Evolutionary conservation across 345 rosid genomes (phyloP).

Genomic region (Laguncularia racemosa): DNA sequence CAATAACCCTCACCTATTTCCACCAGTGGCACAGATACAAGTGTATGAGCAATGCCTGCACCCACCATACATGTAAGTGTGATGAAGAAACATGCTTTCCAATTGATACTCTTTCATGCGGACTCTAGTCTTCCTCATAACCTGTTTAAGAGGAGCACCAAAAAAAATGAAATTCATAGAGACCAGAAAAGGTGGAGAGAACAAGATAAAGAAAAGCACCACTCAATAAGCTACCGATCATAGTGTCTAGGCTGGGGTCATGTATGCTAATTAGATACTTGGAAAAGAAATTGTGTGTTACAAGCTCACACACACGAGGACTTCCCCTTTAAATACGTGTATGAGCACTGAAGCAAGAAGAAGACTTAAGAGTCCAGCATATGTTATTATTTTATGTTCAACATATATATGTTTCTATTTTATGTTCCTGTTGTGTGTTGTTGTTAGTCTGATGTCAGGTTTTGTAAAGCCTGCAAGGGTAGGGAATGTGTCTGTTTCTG

Average conservation of each 20-base stretch:
- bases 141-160: slow-evolving; percentile 28
- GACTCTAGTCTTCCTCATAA: slow-evolving; percentile 58
- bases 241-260: neutral
- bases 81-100: slow-evolving; percentile 94
- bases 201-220: neutral
- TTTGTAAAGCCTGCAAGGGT: no score
- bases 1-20: slow-evolving; percentile 46
- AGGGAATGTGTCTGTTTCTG: no score
- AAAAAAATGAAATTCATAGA: neutral
- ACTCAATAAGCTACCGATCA: neutral
- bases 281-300: no score
- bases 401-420: no score
- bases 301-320: no score
- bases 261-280: no score
- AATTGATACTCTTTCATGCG: slow-evolving; percentile 89
- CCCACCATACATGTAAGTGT: slow-evolving; percentile 88
- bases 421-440: no score
- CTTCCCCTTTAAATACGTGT: no score
- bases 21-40: slow-evolving; percentile 95
- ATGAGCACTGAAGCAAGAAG: no score
- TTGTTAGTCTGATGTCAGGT: no score
- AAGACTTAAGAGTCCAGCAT: no score
- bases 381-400: no score
- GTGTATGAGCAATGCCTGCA: slow-evolving; percentile 96
- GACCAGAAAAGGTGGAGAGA: neutral